Conservation (phyloP, 192 early-diverging fungal species). For the Linnemannia elongata region DNA sequence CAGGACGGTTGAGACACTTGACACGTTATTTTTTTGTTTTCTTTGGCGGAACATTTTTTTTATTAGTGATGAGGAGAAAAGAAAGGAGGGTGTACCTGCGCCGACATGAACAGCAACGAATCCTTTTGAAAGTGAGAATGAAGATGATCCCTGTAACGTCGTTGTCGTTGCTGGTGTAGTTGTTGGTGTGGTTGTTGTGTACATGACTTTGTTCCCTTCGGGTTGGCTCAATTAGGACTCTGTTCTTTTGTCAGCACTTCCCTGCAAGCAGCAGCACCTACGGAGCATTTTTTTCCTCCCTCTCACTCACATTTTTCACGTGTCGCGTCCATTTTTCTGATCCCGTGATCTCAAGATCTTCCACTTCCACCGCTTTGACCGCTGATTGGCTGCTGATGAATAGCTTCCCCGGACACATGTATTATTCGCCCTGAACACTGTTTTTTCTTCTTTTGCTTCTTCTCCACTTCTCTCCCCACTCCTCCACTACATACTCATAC, state of each 20-base stretch:
- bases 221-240: not conserved
- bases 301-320: not conserved
- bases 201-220: not conserved
- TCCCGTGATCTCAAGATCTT: not conserved
- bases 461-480: slow-evolving; percentile 17
- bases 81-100: slow-evolving; percentile 43
- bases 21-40: not conserved
- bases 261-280: not conserved
- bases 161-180: not conserved
- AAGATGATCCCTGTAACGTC: not conserved
- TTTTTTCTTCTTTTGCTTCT: slow-evolving; percentile 1
- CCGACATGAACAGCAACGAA: slow-evolving; percentile 70
- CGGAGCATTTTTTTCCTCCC: not conserved
- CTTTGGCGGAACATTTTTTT: not conserved
- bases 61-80: not conserved
- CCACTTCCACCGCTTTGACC: not conserved
- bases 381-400: not conserved
- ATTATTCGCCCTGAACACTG: not conserved
- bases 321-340: not conserved
- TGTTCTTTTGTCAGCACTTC: not conserved
- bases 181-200: slow-evolving; percentile 6
- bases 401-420: slow-evolving; percentile 14
- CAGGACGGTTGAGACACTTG: not conserved
- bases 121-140: slow-evolving; percentile 5
- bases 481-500: slow-evolving; percentile 13